Evolutionary conservation across 208 protist species (phyloP).

Genomic region (Naegleria lovaniensis): DNA sequence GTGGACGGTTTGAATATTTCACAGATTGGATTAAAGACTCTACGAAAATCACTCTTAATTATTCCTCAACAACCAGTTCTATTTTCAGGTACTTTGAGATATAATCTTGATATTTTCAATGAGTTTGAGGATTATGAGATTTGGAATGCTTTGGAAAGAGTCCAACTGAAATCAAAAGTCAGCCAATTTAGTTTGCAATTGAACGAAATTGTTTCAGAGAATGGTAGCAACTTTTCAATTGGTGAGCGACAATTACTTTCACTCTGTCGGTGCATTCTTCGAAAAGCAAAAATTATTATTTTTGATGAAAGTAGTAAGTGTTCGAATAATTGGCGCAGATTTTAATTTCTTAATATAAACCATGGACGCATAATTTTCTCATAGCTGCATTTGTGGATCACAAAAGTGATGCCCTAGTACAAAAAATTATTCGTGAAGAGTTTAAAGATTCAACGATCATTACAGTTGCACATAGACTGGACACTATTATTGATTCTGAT

Average conservation of each 20-base stretch:
- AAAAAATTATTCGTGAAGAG: slow-evolving; percentile 51
- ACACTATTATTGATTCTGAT: slow-evolving; percentile 59
- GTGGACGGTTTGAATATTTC: slow-evolving; percentile 68
- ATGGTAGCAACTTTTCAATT: slow-evolving; percentile 39
- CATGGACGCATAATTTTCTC: no score
- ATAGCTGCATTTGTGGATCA: slow-evolving; percentile 49
- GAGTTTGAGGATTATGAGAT: slow-evolving; percentile 45
- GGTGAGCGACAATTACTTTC: slow-evolving; percentile 44
- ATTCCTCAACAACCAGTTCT: slow-evolving; percentile 56
- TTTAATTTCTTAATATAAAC: no score
- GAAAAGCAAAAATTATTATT: slow-evolving; percentile 45
- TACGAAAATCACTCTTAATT: slow-evolving; percentile 43
- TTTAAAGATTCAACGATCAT: slow-evolving; percentile 43
- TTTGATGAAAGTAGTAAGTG: slow-evolving; percentile 59
- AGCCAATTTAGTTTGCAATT: slow-evolving; percentile 29
- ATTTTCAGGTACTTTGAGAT: slow-evolving; percentile 50
- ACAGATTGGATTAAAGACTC: slow-evolving; percentile 45
- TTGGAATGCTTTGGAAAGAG: slow-evolving; percentile 44
- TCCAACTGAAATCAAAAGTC: slow-evolving; percentile 37
- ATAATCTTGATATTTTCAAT: slow-evolving; percentile 54
- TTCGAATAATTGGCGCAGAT: no score
- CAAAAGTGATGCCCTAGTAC: slow-evolving; percentile 56
- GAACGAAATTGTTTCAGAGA: slow-evolving; percentile 35
- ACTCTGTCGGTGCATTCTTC: slow-evolving; percentile 38
- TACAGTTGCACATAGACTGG: slow-evolving; percentile 49